Base-by-base conservation (phyloP, 2,329 filamentous ascomycete genomes). In the Talaromyces albobiverticillius region DNA sequence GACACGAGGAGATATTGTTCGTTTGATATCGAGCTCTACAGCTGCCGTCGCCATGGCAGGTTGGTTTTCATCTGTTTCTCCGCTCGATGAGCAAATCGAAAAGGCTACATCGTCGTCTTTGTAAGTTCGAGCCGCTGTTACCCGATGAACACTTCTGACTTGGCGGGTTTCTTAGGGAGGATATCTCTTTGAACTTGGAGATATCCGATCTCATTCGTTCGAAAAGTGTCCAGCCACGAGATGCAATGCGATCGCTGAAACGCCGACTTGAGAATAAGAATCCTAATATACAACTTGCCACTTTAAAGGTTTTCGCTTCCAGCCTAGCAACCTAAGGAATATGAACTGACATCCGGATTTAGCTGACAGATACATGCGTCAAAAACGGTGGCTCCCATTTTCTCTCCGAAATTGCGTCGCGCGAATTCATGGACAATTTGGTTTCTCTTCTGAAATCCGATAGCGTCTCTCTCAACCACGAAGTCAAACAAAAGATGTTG, bases 361-460 rank as follows among this genome's bases (percentile, higher is more conserved):
- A 87, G 90, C 87, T 99, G 65, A 96, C 92, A 61, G 94, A 99
- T 76, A 97, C 94, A 1, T 99, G 94, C 70, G 91, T 97, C 58
- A 99, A 99, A 78, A 99, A 99, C 78, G 94, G 94, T 56, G 94
- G 94, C 62, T 83, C 88, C 36, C 94, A 99, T 74, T 99, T 99
- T 72, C 85, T 99, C 47, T 82, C 86, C 61, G 94, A 99, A 76
- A 94, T 99, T 63, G 93, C 94, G 38, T 96, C 93, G 16, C 85
- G 92, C 60, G 94, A 99, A 76, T 99, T 97, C 67, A 95, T 99
- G 88, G 94, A 99, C 75, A 96, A 96, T 69, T 76, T 99, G 50
- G 87, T 90, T 16, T 96, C 93, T 31, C 80, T 99, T 14, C 81
- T 99, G 29, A 92, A 93, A 68, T 88, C 89, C 16, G 86, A 88